Evolutionary conservation across 2,329 filamentous ascomycete species (phyloP), one percentile per base, ranked within the genome.

Genomic region (Emmonsiellopsis sp.): DNA sequence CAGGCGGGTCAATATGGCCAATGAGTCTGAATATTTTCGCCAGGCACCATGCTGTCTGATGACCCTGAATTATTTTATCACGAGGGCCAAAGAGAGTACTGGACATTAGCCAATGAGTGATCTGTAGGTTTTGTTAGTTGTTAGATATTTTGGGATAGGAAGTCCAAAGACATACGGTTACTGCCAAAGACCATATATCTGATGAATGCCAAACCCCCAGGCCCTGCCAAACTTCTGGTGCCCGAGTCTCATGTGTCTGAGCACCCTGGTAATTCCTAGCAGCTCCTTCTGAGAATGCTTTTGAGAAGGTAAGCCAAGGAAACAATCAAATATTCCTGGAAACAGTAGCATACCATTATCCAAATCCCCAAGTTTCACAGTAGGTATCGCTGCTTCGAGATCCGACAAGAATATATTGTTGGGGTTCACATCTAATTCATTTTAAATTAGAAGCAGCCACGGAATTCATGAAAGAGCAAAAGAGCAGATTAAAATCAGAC

Each of bases 331-430:
- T n/a, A 11, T 42, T 10, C 13, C 9, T 42, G 14, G 9, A 11
- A 27, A 11, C 14, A 31, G 31, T 33, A 27, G 42, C 49, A 46
- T 42, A 56, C 55, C 49, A 52, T 54, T 56, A 39, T 54, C 53
- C 33, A 56, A 45, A 50, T 56, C 53, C 7, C 52, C 52, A 27
- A 55, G 52, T 44, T 54, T 54, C 2, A 56, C 55, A 13, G n/a
- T 45, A 21, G 55, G 52, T 33, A 17, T 45, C 7, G 49, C 32
- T 8, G 42, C 44, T 11, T 55, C 53, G 10, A 47, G 36, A 11
- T 54, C 45, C 34, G 55, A 56, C 2, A 54, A 27, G 31, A 56
- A 56, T 51, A 56, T 50, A 43, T 56, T 56, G 27, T 54, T 56
- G 10, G 55, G 55, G 27, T 56, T 56, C 31, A 56, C 45, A 46